Conservation (phyloP, 1,284 basidiomycete genomes). For the Omphalotus olearius region DNA sequence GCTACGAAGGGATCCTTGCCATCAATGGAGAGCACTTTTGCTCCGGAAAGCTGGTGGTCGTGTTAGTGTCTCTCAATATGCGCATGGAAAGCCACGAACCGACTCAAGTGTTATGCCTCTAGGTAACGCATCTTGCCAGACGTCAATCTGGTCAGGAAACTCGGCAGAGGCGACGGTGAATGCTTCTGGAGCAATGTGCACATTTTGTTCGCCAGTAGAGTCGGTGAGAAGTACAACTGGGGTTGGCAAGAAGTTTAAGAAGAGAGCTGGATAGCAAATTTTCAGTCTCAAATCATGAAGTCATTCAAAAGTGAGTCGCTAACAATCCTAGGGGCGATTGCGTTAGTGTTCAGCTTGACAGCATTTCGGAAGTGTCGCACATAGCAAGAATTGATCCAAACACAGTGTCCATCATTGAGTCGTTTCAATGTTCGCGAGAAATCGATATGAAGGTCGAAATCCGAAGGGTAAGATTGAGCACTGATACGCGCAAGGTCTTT, state of each 20-base stretch:
- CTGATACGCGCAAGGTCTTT: slow-evolving; percentile 47
- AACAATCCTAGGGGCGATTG: slow-evolving; percentile 51
- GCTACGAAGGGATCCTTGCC: slow-evolving; percentile 47
- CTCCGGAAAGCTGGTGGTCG: slow-evolving; percentile 44
- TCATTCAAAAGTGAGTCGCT: slow-evolving; percentile 16
- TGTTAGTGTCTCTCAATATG: not conserved
- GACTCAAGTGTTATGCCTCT: slow-evolving; percentile 40
- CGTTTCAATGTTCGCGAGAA: slow-evolving; percentile 51
- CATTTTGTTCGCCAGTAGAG: slow-evolving; percentile 36
- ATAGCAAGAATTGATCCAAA: slow-evolving; percentile 17
- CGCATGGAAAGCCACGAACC: slow-evolving; percentile 25
- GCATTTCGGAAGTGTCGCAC: slow-evolving; percentile 6
- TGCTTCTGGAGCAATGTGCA: slow-evolving; percentile 56
- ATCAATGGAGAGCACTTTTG: slow-evolving; percentile 49
- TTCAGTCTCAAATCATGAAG: not conserved
- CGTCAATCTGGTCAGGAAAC: slow-evolving; percentile 47
- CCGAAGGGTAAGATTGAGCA: slow-evolving; percentile 39
- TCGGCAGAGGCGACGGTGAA: slow-evolving; percentile 47
- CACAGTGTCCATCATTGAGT: slow-evolving; percentile 45
- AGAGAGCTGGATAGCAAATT: slow-evolving; percentile 30
- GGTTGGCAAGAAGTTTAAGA: slow-evolving; percentile 49
- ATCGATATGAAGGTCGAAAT: slow-evolving; percentile 52
- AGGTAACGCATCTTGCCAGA: slow-evolving; percentile 53
- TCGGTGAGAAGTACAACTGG: slow-evolving; percentile 49
- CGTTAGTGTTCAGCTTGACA: slow-evolving; percentile 41